phyloP scores from a whole-genome alignment of 2,329 filamentous ascomycete species.

The Diaporthe citriasiana region DNA sequence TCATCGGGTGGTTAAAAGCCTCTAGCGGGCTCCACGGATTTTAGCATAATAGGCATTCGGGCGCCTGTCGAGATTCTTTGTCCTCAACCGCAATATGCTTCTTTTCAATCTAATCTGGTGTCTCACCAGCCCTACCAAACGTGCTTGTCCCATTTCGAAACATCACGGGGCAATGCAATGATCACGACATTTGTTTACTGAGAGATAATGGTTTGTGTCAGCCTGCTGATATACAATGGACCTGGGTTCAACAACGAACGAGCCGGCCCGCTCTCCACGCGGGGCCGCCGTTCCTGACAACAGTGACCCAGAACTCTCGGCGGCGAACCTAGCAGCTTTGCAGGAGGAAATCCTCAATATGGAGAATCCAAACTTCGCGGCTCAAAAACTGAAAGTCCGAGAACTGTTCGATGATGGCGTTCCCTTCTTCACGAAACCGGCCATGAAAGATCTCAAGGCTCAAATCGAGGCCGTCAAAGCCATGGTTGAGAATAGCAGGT shows the following conservation, averaged over 20 bases:
- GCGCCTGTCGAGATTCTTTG: constrained; percentile 2
- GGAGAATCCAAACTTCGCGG: not conserved
- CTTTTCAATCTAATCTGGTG: not conserved
- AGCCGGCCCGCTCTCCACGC: not conserved
- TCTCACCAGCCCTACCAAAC: constrained; percentile 20
- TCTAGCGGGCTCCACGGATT: constrained; percentile 21
- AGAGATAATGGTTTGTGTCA: not conserved
- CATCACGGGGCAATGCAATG: not conserved
- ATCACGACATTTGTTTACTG: not conserved
- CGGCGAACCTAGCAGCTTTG: not conserved
- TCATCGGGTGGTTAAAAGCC: not conserved
- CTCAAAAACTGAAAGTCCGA: not conserved
- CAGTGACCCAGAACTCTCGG: not conserved
- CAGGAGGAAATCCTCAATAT: not conserved
- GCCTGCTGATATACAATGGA: not conserved
- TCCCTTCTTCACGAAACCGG: not conserved
- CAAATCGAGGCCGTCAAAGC: constrained; percentile 7
- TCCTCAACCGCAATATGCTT: not conserved
- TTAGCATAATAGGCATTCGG: not conserved
- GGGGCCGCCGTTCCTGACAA: not conserved
- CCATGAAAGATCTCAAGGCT: not conserved
- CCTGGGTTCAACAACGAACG: not conserved
- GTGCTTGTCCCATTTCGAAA: not conserved
- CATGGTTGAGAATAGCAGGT: not conserved
- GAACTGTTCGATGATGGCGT: not conserved